Evolutionary conservation across 2,329 filamentous ascomycete species (phyloP).

Genomic region (Fusarium multiceps): DNA sequence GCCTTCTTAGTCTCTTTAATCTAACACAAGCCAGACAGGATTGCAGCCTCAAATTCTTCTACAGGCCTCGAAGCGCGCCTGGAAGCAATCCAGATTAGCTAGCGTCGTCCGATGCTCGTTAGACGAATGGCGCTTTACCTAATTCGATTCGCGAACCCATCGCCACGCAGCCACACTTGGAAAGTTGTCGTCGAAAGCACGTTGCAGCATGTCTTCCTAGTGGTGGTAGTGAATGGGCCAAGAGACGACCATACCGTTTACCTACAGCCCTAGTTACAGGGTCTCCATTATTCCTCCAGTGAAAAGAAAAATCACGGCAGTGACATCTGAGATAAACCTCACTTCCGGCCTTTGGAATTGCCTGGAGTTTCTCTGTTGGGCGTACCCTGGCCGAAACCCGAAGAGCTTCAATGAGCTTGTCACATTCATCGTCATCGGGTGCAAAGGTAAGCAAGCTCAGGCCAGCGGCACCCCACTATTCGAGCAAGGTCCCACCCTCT

Average conservation of each 20-base stretch:
- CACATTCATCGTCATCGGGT: conserved; percentile 23
- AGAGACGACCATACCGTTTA: conserved; percentile 18
- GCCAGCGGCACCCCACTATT: conserved; percentile 14
- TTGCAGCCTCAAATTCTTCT: conserved; percentile 12
- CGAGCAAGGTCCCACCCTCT: conserved; percentile 18
- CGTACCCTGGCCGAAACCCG: neutral
- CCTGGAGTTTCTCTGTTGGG: neutral
- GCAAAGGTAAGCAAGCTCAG: conserved; percentile 27
- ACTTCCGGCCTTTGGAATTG: neutral
- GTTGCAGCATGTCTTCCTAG: conserved; percentile 14
- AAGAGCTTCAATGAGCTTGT: conserved; percentile 7
- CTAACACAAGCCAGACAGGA: neutral
- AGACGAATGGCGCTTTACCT: conserved; percentile 2
- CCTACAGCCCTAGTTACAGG: conserved; percentile 17
- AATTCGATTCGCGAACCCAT: conserved; percentile 22
- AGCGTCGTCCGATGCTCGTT: conserved; percentile 20
- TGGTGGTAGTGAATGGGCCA: conserved; percentile 13
- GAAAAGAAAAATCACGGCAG: neutral
- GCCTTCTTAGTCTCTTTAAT: conserved; percentile 11
- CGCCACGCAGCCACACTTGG: conserved; percentile 28
- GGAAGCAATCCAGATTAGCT: conserved; percentile 35
- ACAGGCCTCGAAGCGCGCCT: conserved; percentile 16
- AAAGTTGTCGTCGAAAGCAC: conserved; percentile 12
- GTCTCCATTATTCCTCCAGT: neutral
- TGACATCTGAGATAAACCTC: neutral